Base-by-base conservation (phyloP, 257 asterid species). In the Fraxinus americana region DNA sequence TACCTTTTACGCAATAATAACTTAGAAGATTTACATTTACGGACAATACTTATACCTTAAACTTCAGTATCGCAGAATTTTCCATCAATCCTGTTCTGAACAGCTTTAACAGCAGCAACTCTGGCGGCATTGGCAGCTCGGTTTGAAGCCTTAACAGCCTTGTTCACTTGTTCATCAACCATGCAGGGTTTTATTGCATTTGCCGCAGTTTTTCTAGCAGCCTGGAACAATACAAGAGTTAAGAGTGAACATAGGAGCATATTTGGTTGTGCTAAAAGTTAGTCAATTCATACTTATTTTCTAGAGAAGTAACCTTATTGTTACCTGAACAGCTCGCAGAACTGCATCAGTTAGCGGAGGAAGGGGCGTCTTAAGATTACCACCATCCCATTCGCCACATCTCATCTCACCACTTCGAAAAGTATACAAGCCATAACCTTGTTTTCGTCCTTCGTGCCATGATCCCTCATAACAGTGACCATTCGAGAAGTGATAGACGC, bases 401-500 rank as follows among this genome's bases (percentile, higher is more conserved):
- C 80, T 88, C 6, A 71, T 79, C 69, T 82, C 90, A 65, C 95
- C 91, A 66, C 76, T 89, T 77, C 94, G 85, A 68, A 94, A 92
- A 2, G 89, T 89, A 74, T 94, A 94, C 90, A 82, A 80, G 69
- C 97, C 98, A 63, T 86, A 91, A 5, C 98, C 97, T 86, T 92
- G 98, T 81, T 91, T 91, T 4, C 91, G 92, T 16, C 97, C 96
- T 77, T 94, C 98, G n/a, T 94, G 97, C 98, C 98, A 94, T 1
- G 98, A 92, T 9, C 98, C 98, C 84, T 94, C 97, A 17, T 92
- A 94, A 76, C 93, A 84, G 59, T 94, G 97, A 48, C 98, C 96
- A 34, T 92, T 92, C 63, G 90, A 96, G 39, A 94, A 94, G 70
- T 88, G 91, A 78, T 94, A 94, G 17, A 91, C 89, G 61, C 98